Evolutionary conservation across 768 basidiomycete genomes (phyloP).

Genomic region (Pilatotrama ljubarskyi): DNA sequence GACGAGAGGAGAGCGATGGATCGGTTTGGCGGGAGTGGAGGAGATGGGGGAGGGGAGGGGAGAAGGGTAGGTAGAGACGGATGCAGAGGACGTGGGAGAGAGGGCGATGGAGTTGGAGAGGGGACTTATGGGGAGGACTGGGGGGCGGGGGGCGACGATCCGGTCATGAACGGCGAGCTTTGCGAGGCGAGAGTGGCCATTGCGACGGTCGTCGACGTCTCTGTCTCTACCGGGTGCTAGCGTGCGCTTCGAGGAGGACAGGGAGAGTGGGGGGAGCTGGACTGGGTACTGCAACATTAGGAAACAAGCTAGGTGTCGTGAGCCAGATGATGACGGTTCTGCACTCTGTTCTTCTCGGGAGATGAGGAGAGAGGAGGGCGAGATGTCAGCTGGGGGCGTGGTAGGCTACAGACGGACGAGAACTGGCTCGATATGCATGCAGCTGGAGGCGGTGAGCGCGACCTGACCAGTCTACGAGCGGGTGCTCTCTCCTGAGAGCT

Average conservation of each 20-base stretch:
- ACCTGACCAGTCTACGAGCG: conserved; percentile 19
- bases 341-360: conserved; percentile 24
- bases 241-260: conserved; percentile 34
- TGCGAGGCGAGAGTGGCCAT: conserved; percentile 21
- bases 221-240: conserved; percentile 22
- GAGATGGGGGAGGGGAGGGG: conserved; percentile 36
- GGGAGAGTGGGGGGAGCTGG: conserved; percentile 36
- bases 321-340: conserved; percentile 21
- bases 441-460: conserved; percentile 23
- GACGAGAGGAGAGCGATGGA: conserved; percentile 26
- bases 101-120: conserved; percentile 34
- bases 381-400: conserved; percentile 22
- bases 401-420: conserved; percentile 25
- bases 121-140: conserved; percentile 30
- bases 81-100: conserved; percentile 32
- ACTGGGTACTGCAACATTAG: conserved; percentile 40
- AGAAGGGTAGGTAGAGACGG: conserved; percentile 36
- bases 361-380: conserved; percentile 30
- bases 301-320: conserved; percentile 17
- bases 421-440: conserved; percentile 30
- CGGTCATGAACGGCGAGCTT: conserved; percentile 27
- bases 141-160: conserved; percentile 22
- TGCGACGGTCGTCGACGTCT: conserved; percentile 23
- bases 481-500: conserved; percentile 16
- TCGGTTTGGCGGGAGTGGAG: conserved; percentile 24